Percentiles rank a stretch among this genome's conserved stretches.
phyloP scores from a whole-genome alignment of 2,329 filamentous ascomycete species.

The Apiospora arundinis region DNA sequence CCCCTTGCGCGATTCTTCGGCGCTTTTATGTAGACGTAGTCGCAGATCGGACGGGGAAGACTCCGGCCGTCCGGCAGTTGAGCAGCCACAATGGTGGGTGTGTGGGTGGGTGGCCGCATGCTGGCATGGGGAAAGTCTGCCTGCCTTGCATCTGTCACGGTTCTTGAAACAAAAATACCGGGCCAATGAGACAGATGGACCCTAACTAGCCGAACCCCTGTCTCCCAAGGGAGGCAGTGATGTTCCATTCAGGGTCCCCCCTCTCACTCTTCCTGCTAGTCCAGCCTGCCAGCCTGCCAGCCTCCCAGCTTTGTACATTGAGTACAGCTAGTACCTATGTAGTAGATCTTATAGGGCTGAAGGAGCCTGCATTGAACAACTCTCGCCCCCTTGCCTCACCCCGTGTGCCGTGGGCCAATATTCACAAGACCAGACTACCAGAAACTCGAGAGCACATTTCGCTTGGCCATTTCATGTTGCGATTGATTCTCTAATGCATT shows the following conservation, averaged over 20 bases:
- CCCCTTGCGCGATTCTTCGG: background rate
- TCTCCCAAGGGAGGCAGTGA: too few species aligned
- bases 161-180: background rate
- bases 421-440: too few species aligned
- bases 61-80: background rate
- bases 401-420: too few species aligned
- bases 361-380: background rate
- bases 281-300: too few species aligned
- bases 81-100: background rate
- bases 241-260: background rate
- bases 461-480: too few species aligned
- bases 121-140: background rate
- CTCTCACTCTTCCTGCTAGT: too few species aligned
- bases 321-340: background rate
- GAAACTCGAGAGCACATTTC: too few species aligned
- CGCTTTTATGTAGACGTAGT: background rate
- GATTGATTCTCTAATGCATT: too few species aligned
- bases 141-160: background rate
- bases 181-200: background rate
- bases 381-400: background rate
- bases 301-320: too few species aligned
- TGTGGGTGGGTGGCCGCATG: background rate
- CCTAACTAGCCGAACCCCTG: background rate
- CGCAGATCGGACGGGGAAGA: background rate
- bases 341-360: constrained; percentile 15